phyloP scores from a whole-genome alignment of 331 rosid species.

The Saraca asoca region DNA sequence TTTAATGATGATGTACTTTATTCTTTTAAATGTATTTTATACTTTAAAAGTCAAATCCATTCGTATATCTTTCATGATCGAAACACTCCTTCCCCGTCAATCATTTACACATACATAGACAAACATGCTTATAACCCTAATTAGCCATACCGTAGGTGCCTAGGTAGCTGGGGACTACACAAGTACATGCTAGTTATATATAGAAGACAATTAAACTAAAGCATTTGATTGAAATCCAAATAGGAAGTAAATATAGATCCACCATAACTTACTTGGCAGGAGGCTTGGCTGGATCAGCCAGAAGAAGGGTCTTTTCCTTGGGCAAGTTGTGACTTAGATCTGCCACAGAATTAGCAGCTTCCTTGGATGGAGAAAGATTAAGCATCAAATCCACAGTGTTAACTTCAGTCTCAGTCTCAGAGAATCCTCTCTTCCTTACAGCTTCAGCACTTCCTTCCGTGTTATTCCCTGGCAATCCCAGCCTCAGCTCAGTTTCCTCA shows the following conservation, averaged over 20 bases:
- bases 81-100: no score
- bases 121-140: no score
- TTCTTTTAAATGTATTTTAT: no score
- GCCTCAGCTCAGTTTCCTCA: conserved; percentile 89
- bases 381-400: conserved; percentile 72
- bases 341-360: conserved; percentile 23
- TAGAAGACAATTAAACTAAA: neutral
- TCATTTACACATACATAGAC: no score
- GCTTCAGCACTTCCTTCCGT: conserved; percentile 30
- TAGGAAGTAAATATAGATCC: no score
- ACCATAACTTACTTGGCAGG: conserved; percentile 68
- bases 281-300: conserved; percentile 71
- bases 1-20: no score
- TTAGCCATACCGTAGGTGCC: no score
- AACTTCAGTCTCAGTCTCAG: conserved; percentile 52
- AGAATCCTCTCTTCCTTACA: conserved; percentile 82
- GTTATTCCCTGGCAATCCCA: conserved; percentile 73
- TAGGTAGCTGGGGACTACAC: no score
- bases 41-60: no score
- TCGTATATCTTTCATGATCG: no score
- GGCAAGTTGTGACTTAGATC: conserved; percentile 35
- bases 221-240: no score
- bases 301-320: conserved; percentile 51
- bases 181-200: no score
- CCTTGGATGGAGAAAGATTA: conserved; percentile 65